Evolutionary conservation across 176 grass and related monocot genomes (phyloP).

Genomic region (Pharus latifolius): DNA sequence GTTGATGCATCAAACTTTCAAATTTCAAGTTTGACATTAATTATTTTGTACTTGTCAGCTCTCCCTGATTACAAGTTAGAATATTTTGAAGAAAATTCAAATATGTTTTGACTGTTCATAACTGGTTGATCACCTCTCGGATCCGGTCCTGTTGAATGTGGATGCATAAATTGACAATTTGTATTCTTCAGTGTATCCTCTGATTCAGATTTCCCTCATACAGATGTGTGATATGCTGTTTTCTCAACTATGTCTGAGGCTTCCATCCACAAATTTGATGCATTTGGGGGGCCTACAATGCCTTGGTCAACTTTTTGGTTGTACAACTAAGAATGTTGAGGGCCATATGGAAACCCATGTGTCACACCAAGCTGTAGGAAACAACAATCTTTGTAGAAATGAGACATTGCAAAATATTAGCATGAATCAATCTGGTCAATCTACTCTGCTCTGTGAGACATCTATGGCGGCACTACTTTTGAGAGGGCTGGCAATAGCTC

Average conservation of each 20-base stretch:
- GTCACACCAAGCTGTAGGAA: conserved; percentile 34
- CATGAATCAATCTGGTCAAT: conserved; percentile 29
- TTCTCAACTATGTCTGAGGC: conserved; percentile 79
- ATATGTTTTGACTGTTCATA: background rate
- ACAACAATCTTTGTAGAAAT: conserved; percentile 25
- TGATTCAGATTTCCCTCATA: conserved; percentile 13
- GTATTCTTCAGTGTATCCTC: background rate
- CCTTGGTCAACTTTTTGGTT: conserved; percentile 65
- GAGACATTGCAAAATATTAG: conserved; percentile 37
- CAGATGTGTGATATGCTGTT: conserved; percentile 98
- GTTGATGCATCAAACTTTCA: background rate
- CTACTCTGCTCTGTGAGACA: conserved; percentile 42
- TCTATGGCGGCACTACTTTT: conserved; percentile 86
- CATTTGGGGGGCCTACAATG: conserved; percentile 45
- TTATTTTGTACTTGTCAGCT: background rate
- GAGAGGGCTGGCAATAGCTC: conserved; percentile 76
- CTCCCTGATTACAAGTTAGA: background rate
- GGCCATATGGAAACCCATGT: conserved; percentile 30
- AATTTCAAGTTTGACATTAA: background rate
- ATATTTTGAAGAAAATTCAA: background rate
- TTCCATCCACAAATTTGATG: conserved; percentile 40
- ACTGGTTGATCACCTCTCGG: background rate
- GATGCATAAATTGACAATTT: background rate
- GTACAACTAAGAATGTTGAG: conserved; percentile 40
- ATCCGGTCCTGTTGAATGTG: background rate